Percentiles rank a stretch among this genome's conserved stretches.
Conservation (phyloP, 352 stramenopile species). For the Pythium aquatile region DNA sequence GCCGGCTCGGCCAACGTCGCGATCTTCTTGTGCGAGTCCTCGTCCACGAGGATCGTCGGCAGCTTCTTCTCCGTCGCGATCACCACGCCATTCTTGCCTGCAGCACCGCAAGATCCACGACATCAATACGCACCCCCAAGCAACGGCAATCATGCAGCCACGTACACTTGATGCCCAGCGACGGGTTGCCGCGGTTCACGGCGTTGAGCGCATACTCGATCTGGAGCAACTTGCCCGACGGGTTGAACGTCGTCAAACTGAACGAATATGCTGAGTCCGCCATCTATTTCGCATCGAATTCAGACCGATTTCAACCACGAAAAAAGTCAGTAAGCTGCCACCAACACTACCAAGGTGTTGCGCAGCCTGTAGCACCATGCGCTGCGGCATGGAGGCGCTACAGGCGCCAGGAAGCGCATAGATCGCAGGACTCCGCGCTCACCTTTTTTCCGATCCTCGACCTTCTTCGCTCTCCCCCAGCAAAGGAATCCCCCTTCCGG, state of each 20-base stretch:
- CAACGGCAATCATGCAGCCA: constrained; percentile 11
- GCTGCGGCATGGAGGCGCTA: background rate
- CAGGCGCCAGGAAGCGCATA: background rate
- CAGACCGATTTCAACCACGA: background rate
- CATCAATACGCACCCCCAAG: background rate
- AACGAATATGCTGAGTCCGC: constrained; percentile 98
- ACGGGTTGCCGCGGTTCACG: constrained; percentile 97
- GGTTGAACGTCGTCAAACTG: constrained; percentile 99
- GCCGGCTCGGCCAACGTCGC: constrained; percentile 89
- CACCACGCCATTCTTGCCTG: constrained; percentile 98
- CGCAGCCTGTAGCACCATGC: background rate
- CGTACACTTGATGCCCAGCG: constrained; percentile 95
- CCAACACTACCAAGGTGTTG: background rate
- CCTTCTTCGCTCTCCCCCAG: constrained; percentile 19
- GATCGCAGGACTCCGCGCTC: constrained; percentile 10
- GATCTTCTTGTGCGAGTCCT: constrained; percentile 96
- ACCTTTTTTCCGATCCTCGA: constrained; percentile 27
- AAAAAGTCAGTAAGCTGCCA: constrained; percentile 4
- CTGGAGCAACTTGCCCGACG: constrained; percentile 98
- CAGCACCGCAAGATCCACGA: constrained; percentile 8
- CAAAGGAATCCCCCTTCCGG: constrained; percentile 10
- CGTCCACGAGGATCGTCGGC: constrained; percentile 94
- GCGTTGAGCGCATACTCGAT: constrained; percentile 99
- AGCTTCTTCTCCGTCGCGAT: constrained; percentile 99
- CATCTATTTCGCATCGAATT: constrained; percentile 51